These are phyloP conservation scores for button mushroom (Agaricus bisporus) DNA, from an alignment of 768 basidiomycete species.

Conservation along the genomic window DNA sequence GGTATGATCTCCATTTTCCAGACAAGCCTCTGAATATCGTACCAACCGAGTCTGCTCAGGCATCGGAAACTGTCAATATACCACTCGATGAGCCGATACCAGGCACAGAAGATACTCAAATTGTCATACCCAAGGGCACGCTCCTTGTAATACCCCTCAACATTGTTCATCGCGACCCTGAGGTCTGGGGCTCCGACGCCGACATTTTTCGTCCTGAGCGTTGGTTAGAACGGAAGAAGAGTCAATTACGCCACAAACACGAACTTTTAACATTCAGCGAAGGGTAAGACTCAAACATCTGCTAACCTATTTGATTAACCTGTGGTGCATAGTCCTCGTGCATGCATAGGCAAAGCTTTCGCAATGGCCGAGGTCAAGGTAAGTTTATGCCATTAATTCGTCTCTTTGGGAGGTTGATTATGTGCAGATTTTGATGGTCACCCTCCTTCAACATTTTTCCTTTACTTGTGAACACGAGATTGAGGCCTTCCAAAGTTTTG, in stretches of 20 bases:
- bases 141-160: constrained; percentile 49
- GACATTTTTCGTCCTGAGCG: constrained; percentile 53
- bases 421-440: constrained; percentile 32
- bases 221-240: constrained; percentile 43
- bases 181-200: constrained; percentile 57
- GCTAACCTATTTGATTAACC: neutral
- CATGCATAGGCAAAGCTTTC: constrained; percentile 55
- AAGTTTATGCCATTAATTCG: constrained; percentile 4
- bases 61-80: constrained; percentile 43
- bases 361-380: constrained; percentile 59
- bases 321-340: constrained; percentile 38
- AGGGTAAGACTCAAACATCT: constrained; percentile 32
- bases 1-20: constrained; percentile 19
- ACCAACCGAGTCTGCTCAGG: constrained; percentile 26
- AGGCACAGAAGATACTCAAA: constrained; percentile 33
- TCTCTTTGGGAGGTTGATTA: neutral
- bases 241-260: constrained; percentile 25
- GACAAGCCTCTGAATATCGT: neutral
- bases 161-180: constrained; percentile 47
- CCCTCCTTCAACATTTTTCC: constrained; percentile 48
- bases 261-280: constrained; percentile 54
- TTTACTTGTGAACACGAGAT: constrained; percentile 47
- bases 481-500: constrained; percentile 61
- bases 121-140: constrained; percentile 53
- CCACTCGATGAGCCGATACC: constrained; percentile 49